phyloP scores from a whole-genome alignment of 2,329 filamentous ascomycete genomes.

The Cladobotryum mycophilum region DNA sequence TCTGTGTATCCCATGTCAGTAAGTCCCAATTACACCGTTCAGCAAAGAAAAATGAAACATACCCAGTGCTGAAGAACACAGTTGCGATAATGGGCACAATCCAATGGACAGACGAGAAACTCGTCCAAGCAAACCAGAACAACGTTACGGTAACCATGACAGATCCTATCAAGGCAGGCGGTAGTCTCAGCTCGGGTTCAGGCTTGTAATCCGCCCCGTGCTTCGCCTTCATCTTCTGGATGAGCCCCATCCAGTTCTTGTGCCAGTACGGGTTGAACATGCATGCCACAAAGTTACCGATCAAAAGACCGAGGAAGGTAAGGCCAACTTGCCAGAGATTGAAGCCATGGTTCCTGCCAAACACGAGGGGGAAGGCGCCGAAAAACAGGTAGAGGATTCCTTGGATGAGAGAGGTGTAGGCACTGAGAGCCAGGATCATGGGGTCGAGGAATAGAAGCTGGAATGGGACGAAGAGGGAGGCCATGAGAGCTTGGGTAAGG shows the following conservation, averaged over 20 bases:
- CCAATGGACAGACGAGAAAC: constrained; percentile 45
- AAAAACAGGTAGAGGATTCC: constrained; percentile 89
- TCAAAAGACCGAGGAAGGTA: constrained; percentile 28
- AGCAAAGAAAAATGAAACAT: constrained; percentile 6
- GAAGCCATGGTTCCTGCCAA: constrained; percentile 67
- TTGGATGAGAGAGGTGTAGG: constrained; percentile 75
- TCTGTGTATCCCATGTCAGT: too few relatives aligned
- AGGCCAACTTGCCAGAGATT: constrained; percentile 60
- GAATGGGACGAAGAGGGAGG: too few relatives aligned
- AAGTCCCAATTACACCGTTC: too few relatives aligned
- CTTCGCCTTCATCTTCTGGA: too few relatives aligned
- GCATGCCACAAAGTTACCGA: too few relatives aligned
- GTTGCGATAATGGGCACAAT: constrained; percentile 34
- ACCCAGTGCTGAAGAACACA: constrained; percentile 48
- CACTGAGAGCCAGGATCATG: constrained; percentile 76
- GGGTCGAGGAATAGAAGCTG: constrained; percentile 55
- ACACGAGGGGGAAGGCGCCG: constrained; percentile 78
- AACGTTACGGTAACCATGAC: constrained; percentile 48
- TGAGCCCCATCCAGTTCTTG: too few relatives aligned
- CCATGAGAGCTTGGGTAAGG: not conserved
- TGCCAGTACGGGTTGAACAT: too few relatives aligned
- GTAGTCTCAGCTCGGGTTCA: constrained; percentile 45
- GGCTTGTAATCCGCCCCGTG: too few relatives aligned
- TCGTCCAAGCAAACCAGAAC: constrained; percentile 57
- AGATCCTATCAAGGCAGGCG: constrained; percentile 48